These are phyloP conservation scores for Fusarium siculi DNA, from an alignment of 2,329 filamentous ascomycete species.

Conservation along the genomic window DNA sequence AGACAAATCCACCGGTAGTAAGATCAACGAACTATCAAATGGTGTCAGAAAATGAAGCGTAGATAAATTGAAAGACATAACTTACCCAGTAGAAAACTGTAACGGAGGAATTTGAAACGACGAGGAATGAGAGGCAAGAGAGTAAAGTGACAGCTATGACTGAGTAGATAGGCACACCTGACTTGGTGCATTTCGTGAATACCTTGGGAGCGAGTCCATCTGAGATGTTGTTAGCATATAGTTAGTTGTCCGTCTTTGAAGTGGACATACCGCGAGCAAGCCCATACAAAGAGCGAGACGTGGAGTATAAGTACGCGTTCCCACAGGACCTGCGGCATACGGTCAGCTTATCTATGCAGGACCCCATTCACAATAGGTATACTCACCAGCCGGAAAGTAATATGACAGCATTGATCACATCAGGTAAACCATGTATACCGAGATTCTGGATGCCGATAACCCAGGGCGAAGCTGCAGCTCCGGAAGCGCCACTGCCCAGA, in stretches of 20 bases:
- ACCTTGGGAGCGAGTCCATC: not conserved
- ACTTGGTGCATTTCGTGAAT: not conserved
- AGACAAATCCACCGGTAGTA: not conserved
- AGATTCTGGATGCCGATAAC: not conserved
- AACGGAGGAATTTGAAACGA: not conserved
- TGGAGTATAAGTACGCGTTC: not conserved
- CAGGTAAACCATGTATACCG: not conserved
- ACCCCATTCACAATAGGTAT: accelerated
- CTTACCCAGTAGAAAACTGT: not conserved
- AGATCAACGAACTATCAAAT: not conserved
- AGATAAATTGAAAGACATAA: not conserved
- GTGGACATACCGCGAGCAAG: not conserved
- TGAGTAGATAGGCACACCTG: not conserved
- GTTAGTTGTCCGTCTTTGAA: accelerated
- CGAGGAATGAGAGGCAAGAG: not conserved
- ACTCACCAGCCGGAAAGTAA: not conserved
- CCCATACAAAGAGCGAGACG: not conserved
- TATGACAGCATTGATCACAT: not conserved
- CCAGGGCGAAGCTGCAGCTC: not conserved
- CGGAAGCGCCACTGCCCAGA: not conserved
- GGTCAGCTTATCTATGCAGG: accelerated
- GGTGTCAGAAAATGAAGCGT: not conserved
- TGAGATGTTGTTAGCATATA: accelerated
- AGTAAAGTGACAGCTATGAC: not conserved
- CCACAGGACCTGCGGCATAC: not conserved